These are phyloP conservation scores for Leccinum longicurvipes DNA, from an alignment of 768 basidiomycete species.

Conservation along the genomic window DNA sequence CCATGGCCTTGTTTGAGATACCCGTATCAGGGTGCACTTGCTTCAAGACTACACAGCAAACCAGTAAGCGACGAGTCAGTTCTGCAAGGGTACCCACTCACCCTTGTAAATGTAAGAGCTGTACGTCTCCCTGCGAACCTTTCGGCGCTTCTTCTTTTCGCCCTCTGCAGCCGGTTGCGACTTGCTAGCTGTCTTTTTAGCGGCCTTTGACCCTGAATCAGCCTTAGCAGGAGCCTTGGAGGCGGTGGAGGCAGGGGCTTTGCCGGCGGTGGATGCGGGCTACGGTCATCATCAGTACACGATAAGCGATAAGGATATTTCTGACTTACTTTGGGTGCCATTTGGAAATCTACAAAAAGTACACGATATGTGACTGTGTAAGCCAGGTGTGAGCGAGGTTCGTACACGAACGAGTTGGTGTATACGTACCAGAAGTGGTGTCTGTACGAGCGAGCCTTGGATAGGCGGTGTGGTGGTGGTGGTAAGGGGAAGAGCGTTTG, in stretches of 20 bases:
- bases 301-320: conserved; percentile 5
- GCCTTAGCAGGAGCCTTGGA: conserved; percentile 55
- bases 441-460: conserved; percentile 16
- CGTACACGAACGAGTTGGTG: background rate
- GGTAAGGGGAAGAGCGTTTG: conserved; percentile 28
- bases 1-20: conserved; percentile 89
- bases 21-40: conserved; percentile 93
- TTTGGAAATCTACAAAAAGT: conserved; percentile 31
- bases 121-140: conserved; percentile 80
- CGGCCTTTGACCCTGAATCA: conserved; percentile 45
- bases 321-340: conserved; percentile 37
- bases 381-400: conserved; percentile 11
- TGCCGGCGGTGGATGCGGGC: conserved; percentile 41
- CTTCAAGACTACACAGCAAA: conserved; percentile 59
- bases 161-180: conserved; percentile 47
- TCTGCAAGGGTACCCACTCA: conserved; percentile 23
- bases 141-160: conserved; percentile 80
- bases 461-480: conserved; percentile 27
- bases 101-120: conserved; percentile 85
- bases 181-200: conserved; percentile 63
- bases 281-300: conserved; percentile 16
- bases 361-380: conserved; percentile 29
- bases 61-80: background rate
- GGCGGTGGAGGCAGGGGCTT: conserved; percentile 49
- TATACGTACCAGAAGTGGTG: conserved; percentile 23